These are phyloP conservation scores for Aspergillus bridgeri DNA, from an alignment of 495 filamentous ascomycete genomes.

Conservation along the genomic window DNA sequence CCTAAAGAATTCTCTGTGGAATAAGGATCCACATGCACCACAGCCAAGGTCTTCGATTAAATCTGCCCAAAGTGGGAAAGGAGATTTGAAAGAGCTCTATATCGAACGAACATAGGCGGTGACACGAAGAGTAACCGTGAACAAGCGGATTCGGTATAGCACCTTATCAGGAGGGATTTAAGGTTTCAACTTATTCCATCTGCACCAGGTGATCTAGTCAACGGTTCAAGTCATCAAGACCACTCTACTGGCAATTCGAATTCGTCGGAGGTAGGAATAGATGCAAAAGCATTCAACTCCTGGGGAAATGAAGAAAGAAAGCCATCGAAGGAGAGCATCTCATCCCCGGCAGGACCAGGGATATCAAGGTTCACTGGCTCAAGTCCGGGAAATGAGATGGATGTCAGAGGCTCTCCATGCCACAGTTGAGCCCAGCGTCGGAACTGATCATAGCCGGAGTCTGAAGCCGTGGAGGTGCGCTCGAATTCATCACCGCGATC, in stretches of 20 bases:
- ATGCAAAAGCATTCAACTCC: conserved; percentile 15
- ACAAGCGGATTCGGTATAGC: too few relatives aligned
- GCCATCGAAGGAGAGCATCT: conserved; percentile 15
- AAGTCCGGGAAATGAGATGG: background rate
- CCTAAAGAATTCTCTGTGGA: too few relatives aligned
- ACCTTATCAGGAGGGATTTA: too few relatives aligned
- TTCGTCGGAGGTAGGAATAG: conserved; percentile 10
- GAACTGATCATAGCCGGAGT: conserved; percentile 14
- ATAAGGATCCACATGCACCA: too few relatives aligned
- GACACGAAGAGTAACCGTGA: too few relatives aligned
- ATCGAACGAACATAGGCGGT: too few relatives aligned
- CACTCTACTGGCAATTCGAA: background rate
- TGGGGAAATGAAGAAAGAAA: conserved; percentile 21
- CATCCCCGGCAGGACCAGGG: background rate
- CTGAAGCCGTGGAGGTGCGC: background rate
- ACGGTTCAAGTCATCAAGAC: background rate
- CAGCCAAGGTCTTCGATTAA: too few relatives aligned
- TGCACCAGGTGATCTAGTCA: too few relatives aligned
- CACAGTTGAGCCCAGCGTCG: conserved; percentile 16
- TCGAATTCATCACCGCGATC: conserved; percentile 1
- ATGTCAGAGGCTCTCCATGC: conserved; percentile 5
- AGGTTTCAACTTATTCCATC: too few relatives aligned
- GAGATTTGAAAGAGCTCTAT: too few relatives aligned
- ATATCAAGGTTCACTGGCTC: background rate
- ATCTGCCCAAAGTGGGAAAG: too few relatives aligned